Evolutionary conservation across 1,284 basidiomycete genomes (phyloP), one percentile per base, ranked within the genome.

Genomic region (Fomitopsis betulina): DNA sequence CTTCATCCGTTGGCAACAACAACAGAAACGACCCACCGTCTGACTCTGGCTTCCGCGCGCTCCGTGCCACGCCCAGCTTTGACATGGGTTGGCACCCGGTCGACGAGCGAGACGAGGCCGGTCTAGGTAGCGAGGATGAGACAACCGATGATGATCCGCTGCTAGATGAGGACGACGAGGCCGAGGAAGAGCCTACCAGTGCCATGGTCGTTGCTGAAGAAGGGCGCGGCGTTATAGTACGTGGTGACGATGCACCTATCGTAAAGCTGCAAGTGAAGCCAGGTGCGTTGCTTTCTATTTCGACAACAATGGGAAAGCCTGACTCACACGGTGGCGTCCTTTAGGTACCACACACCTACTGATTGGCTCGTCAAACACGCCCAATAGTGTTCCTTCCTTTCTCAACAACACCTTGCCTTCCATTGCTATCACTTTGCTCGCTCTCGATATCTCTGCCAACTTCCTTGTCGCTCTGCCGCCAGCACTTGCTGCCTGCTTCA

Each of bases 391-490:
- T 53, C 86, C 91, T 17, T 66, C 81, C 8, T 91, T 94, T 68
- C 80, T 97, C 49, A 81, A 86, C 25, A 76, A 71, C 52, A 77
- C 80, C 5, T 75, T 96, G 13, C 89, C 90, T 32, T 81, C 83
- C 58, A 91, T 94, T 58, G 79, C 81, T 54, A 77, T 80, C 43
- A 89, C 91, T 25, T 82, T 97, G 40, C 84, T 96, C 60, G 93
- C 92, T 8, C 82, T 97, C 45, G 95, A 98, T 72, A 89, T 98
- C 49, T 94, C 93, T 27, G 82, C 86, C 64, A 96, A 96, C 72
- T 87, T 89, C 62, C 81, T 99, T 39, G 81, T 83, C 38, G 85
- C 87, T 27, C 76, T 99, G 45, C 95, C 96, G 2, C 85, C 87
- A 5, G 81, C 86, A 15, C 83, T 99, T 45, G 82, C 85, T 23